Conservation (phyloP, 2,329 filamentous ascomycete genomes). For the Stagonosporopsis vannaccii region DNA sequence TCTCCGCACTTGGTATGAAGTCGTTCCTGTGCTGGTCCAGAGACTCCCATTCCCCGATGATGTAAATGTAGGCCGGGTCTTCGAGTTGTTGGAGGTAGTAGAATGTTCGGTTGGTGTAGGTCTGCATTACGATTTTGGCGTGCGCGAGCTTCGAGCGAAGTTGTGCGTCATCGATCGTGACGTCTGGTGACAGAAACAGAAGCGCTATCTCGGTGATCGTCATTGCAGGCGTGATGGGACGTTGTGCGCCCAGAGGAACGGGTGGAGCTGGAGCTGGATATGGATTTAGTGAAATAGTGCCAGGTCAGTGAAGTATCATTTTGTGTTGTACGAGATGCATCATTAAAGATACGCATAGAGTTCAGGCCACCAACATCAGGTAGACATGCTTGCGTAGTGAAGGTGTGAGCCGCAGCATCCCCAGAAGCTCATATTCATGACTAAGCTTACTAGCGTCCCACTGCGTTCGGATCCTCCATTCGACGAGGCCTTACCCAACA, state of each 20-base stretch:
- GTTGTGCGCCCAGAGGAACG: background rate
- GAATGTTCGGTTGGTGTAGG: constrained; percentile 48
- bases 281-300: background rate
- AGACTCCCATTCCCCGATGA: constrained; percentile 57
- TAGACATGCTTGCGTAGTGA: constrained; percentile 8
- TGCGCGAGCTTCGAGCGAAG: constrained; percentile 43
- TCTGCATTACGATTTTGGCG: constrained; percentile 50
- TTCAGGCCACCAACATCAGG: constrained; percentile 1
- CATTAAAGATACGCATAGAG: background rate
- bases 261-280: background rate
- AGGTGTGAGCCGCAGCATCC: background rate
- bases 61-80: constrained; percentile 52
- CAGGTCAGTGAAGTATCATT: background rate
- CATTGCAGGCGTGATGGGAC: constrained; percentile 32
- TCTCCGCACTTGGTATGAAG: constrained; percentile 54
- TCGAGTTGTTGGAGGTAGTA: constrained; percentile 55
- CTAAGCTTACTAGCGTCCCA: background rate
- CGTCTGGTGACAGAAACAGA: constrained; percentile 45
- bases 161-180: constrained; percentile 24
- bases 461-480: too few relatives aligned
- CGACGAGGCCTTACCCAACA: background rate
- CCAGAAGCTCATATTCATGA: background rate
- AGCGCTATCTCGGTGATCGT: constrained; percentile 57
- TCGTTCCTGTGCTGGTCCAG: constrained; percentile 51
- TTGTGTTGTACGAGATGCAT: background rate